phyloP scores from a whole-genome alignment of 306 rosid species.

The Prinsepia uniflora region DNA sequence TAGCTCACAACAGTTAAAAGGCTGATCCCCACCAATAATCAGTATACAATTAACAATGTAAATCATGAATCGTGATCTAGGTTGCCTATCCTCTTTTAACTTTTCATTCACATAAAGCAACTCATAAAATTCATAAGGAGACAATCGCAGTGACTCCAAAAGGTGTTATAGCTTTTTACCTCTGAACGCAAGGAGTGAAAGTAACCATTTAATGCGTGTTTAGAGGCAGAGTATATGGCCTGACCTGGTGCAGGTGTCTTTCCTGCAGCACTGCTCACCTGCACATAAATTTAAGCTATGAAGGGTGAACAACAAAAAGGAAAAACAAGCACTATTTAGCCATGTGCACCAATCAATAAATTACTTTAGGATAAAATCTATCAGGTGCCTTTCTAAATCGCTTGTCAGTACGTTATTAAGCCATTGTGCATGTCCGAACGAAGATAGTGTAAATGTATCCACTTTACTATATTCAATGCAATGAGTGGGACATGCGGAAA shows the following conservation, averaged over 20 bases:
- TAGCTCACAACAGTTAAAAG: not conserved
- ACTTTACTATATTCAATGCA: conserved; percentile 10
- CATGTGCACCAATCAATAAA: not conserved
- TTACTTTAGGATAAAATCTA: not conserved
- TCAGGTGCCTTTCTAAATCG: not conserved
- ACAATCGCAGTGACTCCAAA: conserved; percentile 6
- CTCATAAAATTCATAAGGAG: not conserved
- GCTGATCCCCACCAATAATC: too few species aligned
- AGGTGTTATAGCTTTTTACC: conserved; percentile 40
- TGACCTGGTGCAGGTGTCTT: conserved; percentile 96
- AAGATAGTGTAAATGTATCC: not conserved
- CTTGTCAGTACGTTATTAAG: not conserved
- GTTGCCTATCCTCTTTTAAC: too few species aligned
- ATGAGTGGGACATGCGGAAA: conserved; percentile 10
- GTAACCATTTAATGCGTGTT: conserved; percentile 85
- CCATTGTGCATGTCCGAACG: not conserved
- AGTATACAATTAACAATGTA: too few species aligned
- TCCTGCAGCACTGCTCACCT: conserved; percentile 99
- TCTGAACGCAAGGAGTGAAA: conserved; percentile 90
- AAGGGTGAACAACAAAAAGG: conserved; percentile 16
- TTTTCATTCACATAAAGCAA: not conserved
- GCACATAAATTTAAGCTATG: conserved; percentile 22
- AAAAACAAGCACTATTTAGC: conserved; percentile 5
- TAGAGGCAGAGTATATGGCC: conserved; percentile 90
- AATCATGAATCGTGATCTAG: too few species aligned